A percentile compares a stretch with the other conserved stretches of the same genome.
Conservation (phyloP, 768 basidiomycete genomes). For the Tricholoma flavovirens region DNA sequence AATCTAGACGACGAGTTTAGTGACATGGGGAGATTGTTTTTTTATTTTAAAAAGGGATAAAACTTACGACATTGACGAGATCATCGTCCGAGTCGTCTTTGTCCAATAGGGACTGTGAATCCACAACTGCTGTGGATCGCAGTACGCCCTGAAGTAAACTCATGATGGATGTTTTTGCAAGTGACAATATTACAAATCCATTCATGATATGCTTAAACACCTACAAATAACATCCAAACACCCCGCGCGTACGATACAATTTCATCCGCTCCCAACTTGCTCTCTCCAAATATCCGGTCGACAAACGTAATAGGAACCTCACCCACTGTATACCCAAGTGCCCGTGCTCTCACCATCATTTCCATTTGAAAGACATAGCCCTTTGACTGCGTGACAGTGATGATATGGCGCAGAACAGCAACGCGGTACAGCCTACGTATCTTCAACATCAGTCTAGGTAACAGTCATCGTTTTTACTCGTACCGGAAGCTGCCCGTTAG, state of each 20-base stretch:
- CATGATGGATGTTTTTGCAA: too few species aligned
- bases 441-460: not conserved
- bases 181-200: conserved; percentile 30
- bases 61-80: conserved; percentile 64
- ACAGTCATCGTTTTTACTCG: conserved; percentile 12
- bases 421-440: conserved; percentile 63
- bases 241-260: conserved; percentile 84
- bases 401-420: conserved; percentile 74
- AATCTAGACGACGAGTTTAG: conserved; percentile 33
- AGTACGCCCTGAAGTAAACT: conserved; percentile 71
- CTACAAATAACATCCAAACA: conserved; percentile 73
- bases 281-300: conserved; percentile 90
- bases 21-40: conserved; percentile 3
- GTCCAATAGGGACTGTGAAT: conserved; percentile 21
- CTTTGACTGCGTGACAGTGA: conserved; percentile 76
- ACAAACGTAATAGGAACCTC: conserved; percentile 95
- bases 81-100: conserved; percentile 54
- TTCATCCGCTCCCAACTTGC: conserved; percentile 86
- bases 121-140: conserved; percentile 35
- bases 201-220: conserved; percentile 44
- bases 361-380: conserved; percentile 99
- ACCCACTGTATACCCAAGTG: conserved; percentile 79
- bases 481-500: conserved; percentile 88
- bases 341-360: conserved; percentile 89
- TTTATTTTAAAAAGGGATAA: conserved; percentile 2